phyloP scores from a whole-genome alignment of 116 monocot species.

The Dioscorea cayenensis region DNA sequence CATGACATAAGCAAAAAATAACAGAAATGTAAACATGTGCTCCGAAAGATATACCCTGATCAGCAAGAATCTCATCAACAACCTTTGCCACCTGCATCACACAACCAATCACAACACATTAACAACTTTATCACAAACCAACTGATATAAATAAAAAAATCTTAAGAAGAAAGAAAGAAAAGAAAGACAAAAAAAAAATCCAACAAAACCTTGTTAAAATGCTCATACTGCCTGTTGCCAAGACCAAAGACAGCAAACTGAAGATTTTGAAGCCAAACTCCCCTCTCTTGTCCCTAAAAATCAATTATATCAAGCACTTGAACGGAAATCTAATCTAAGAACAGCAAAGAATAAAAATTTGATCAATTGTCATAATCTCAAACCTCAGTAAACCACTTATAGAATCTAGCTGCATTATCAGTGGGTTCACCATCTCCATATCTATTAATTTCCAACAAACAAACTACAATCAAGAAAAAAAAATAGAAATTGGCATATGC shows the following conservation, averaged over 20 bases:
- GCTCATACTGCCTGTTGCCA: slow-evolving; percentile 94
- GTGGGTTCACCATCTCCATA: slow-evolving; percentile 98
- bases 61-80: slow-evolving; percentile 44
- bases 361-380: not conserved
- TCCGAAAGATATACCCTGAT: slow-evolving; percentile 26
- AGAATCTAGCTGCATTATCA: slow-evolving; percentile 93
- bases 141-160: not conserved
- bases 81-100: slow-evolving; percentile 43
- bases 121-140: not conserved
- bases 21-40: not conserved
- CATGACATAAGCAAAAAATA: not conserved
- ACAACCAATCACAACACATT: not conserved
- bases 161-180: too few species aligned
- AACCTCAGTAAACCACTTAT: slow-evolving; percentile 97
- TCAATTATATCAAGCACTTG: not conserved
- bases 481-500: not conserved
- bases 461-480: slow-evolving; percentile 2
- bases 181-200: too few species aligned
- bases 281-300: slow-evolving; percentile 66
- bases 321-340: not conserved
- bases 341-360: not conserved
- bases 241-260: slow-evolving; percentile 84
- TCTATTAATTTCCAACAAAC: slow-evolving; percentile 22
- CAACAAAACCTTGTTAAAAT: slow-evolving; percentile 80
- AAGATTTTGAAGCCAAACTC: slow-evolving; percentile 55